Base-by-base conservation (phyloP, 2,329 filamentous ascomycete species). In the Fusarium albosuccineum region DNA sequence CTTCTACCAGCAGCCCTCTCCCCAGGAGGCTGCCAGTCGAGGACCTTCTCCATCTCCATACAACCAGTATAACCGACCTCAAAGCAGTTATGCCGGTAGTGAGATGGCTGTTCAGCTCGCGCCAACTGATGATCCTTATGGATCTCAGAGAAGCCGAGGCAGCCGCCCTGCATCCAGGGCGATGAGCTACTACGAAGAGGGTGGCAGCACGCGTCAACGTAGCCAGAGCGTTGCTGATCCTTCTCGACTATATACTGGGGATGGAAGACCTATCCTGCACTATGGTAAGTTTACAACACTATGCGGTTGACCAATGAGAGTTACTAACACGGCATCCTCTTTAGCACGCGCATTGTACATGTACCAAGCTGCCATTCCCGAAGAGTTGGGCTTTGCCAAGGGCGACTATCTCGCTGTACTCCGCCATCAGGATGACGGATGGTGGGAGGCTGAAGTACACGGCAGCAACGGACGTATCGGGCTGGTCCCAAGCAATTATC, bases 401-500 rank as follows among this genome's bases (percentile, higher is more conserved):
- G 94, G 94, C 48, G 97, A 99, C 75, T 89, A 95, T 61, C 84
- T 99, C 13, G 93, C 95, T 3, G 90, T 99, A 13, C 83, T 97
- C 46, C 87, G 94, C 62, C 89, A 97, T 74, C 96, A 99, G 80
- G 96, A 99, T 77, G 96, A 99, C 76, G 96, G 96, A 17, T 99
- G 96, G 96, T 99, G 97, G 96, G 96, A 99, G 82, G 97, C 97
- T 11, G 95, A 97, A 78, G 88, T 97, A 40, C 92, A 94, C 45
- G 90, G 90, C 26, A 85, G 86, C 66, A 86, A 84, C 66, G 88
- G 85, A 50, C 84, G 80, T 50, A 76, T 85, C 60, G 89, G 89
- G 63, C 82, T 91, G 74, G 88, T 91, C 68, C 89, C 89, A 67
- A 91, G 89, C 78, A 91, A 91, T 75, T 91, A 91, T 72, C 82